Evolutionary conservation across 148 eudicot species (phyloP), one percentile per base, ranked within the genome.

Genomic region (Vaccinium darrowii): DNA sequence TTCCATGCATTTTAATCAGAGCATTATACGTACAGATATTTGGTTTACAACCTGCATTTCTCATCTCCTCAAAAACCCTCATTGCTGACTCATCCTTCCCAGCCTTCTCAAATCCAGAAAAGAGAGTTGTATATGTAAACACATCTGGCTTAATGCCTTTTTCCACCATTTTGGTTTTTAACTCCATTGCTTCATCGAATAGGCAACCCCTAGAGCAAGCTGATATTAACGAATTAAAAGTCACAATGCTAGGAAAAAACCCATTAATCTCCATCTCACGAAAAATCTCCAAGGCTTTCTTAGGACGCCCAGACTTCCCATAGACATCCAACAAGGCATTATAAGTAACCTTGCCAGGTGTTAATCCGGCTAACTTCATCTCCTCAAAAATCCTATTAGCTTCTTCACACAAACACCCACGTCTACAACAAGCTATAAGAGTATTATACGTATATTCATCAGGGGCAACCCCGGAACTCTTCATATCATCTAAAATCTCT

Each of bases 401-500:
- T 88, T 94, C 98, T 81, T 93, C 94, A 76, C 86, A 90, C 88
- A 96, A 87, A 63, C 93, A 91, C 53, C 99, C 98, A 47, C 96
- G 89, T 73, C 94, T 86, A 88, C 99, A 96, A 83, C 95, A 96
- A 86, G 95, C 91, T 33, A 96, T 94, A 60, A 94, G 90, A 1
- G 99, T 96, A 88, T 96, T 96, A 87, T 91, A 96, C 0, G 99
- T 94, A 84, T 93, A 95, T 80, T 90, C 90, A 92, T 96, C 98
- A 0, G 96, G 95, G 8, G 69, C 86, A 88, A 96, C 87, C 72
- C 95, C 95, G n/a, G 87, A 89, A 71, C 79, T 84, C 91, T 90
- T 94, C 98, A 96, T 96, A 47, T 80, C 85, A 50, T 93, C 91
- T 84, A 94, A 85, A 56, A 93, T 82, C 33, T 83, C 87, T 56